Base-by-base conservation (phyloP, 1,284 basidiomycete genomes). In the Rhizoctonia solani region DNA sequence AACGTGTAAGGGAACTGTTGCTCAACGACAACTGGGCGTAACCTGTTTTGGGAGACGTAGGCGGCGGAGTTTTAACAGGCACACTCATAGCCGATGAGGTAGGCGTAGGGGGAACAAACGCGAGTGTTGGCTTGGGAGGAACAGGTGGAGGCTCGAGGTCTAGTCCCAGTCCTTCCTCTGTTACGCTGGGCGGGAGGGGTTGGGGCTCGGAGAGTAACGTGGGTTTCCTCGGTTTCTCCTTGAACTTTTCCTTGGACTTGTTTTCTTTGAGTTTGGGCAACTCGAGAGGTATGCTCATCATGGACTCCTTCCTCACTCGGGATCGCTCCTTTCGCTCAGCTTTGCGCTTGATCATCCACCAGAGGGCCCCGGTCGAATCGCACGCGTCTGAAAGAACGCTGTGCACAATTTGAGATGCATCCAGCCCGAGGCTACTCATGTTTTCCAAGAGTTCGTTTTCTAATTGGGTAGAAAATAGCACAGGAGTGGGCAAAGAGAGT, bases 311-410 rank as follows among this genome's bases (percentile, higher is more conserved):
- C 19, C 77, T 77, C n/a, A 72, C 78, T 14, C 82, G 80, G 53
- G 85, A 83, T 25, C 82, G 34, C 13, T 81, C 79, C 67, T 82
- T 85, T 73, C 85, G 87, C 75, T 92, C 88, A 8, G 87, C 83
- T 73, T 88, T 91, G 72, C 88, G 85, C 74, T 90, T 87, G 55
- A 99, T 79, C 82, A 98, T 92, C 97, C 97, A 99, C 96, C 96
- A 99, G 11, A 93, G 79, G 0, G 95, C 93, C 9, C 94, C 91
- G 4, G 90, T 86, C 0, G 92, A 83, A 76, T 99, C 96, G 74
- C 96, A 99, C 0, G 97, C 96, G 77, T 98, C 87, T 27, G 85
- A 90, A 50, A 91, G 82, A 5, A 98, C 95, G 0, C 90, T 94
- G 76, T 99, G 95, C 21, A 91, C 88, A 67, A 98, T 90, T 77